Conservation (phyloP, 2,329 filamentous ascomycete genomes). For the Fusarium tuaranense region DNA sequence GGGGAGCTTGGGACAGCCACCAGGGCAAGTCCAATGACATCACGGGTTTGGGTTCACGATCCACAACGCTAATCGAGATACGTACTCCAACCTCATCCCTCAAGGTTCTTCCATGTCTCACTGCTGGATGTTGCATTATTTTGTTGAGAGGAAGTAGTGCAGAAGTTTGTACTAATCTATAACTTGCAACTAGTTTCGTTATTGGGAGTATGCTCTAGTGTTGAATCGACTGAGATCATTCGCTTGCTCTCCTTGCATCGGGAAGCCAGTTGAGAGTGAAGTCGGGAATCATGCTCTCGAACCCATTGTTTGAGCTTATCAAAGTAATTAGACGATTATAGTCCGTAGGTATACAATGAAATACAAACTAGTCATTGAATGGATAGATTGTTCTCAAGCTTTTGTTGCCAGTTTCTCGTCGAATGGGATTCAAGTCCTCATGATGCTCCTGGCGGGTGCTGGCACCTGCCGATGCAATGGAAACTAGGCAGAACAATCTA, state of each 20-base stretch:
- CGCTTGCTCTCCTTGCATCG: background rate
- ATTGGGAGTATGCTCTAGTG: background rate
- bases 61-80: slow-evolving; percentile 19
- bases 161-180: background rate
- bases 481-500: background rate
- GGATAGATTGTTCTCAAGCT: background rate
- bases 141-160: background rate
- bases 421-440: background rate
- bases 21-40: slow-evolving; percentile 38
- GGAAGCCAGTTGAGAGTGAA: background rate
- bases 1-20: slow-evolving; percentile 20
- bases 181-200: too few relatives aligned
- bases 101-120: background rate
- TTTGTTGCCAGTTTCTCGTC: background rate
- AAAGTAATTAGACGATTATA: background rate
- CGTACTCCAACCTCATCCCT: background rate
- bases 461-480: background rate
- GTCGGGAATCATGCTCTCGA: background rate
- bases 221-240: background rate
- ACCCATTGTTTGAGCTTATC: background rate
- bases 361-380: background rate
- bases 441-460: background rate
- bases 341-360: background rate
- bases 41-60: slow-evolving; percentile 26
- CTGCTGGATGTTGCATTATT: background rate